These are phyloP conservation scores for Oxyria digyna DNA, from an alignment of 148 eudicot species.

Conservation along the genomic window DNA sequence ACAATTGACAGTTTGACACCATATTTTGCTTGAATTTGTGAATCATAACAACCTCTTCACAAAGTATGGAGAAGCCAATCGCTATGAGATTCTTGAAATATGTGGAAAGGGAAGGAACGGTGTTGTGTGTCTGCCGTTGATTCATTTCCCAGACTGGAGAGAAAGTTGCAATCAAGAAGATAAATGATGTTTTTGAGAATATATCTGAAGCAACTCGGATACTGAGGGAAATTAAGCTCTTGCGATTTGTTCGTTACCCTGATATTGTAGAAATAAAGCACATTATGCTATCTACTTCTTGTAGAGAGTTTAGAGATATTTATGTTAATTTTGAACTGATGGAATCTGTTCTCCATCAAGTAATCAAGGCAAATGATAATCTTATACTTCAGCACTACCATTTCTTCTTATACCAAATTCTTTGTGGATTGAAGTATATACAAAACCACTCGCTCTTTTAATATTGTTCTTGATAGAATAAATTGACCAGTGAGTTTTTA, in stretches of 20 bases:
- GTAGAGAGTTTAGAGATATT: slow-evolving; percentile 81
- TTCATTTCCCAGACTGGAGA: slow-evolving; percentile 72
- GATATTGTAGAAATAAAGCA: slow-evolving; percentile 90
- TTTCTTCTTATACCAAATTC: slow-evolving; percentile 88
- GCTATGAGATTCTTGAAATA: slow-evolving; percentile 79
- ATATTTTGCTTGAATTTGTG: neutral
- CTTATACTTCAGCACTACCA: slow-evolving; percentile 80
- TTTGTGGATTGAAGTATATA: slow-evolving; percentile 74
- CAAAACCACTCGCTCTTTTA: slow-evolving; percentile 11
- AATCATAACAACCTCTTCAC: slow-evolving; percentile 39
- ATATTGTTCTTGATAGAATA: neutral
- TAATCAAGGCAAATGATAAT: slow-evolving; percentile 87
- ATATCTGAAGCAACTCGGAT: slow-evolving; percentile 95
- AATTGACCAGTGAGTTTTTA: slow-evolving; percentile 52
- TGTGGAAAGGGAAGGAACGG: slow-evolving; percentile 96
- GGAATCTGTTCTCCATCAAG: slow-evolving; percentile 95
- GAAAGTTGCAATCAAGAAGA: slow-evolving; percentile 88
- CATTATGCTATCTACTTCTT: slow-evolving; percentile 83
- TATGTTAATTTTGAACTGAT: slow-evolving; percentile 89
- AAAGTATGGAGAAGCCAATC: slow-evolving; percentile 86
- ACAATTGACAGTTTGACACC: neutral
- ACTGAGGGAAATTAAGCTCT: slow-evolving; percentile 87
- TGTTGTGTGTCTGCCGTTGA: slow-evolving; percentile 87
- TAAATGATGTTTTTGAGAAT: slow-evolving; percentile 90
- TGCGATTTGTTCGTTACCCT: slow-evolving; percentile 79